Evolutionary conservation across 495 filamentous ascomycete species (phyloP).

Genomic region (Aspergillus avenaceus): DNA sequence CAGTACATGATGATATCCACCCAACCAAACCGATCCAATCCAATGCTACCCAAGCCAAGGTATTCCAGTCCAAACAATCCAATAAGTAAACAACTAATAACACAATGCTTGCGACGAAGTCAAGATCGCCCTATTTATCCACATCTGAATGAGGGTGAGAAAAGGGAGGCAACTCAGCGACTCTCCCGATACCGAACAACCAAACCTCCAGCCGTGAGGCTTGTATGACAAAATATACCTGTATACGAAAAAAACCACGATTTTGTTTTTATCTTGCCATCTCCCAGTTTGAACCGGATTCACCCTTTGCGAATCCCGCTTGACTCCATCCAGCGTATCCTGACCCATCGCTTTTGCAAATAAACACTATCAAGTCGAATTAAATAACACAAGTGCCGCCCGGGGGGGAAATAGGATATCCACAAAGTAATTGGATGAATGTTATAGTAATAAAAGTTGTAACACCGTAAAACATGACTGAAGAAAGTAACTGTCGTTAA

Average conservation of each 20-base stretch:
- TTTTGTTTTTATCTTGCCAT: neutral
- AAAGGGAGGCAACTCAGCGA: neutral
- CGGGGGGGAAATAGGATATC: slow-evolving; percentile 8
- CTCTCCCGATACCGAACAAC: neutral
- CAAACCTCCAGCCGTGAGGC: neutral
- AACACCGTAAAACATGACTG: slow-evolving; percentile 9
- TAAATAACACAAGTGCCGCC: slow-evolving; percentile 1
- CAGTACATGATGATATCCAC: slow-evolving; percentile 4
- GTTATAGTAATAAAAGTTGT: neutral
- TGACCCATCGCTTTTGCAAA: neutral
- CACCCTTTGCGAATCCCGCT: neutral
- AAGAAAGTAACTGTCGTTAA: slow-evolving; percentile 6
- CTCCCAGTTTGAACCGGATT: neutral
- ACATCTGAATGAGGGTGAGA: neutral
- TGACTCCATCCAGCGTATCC: slow-evolving; percentile 4
- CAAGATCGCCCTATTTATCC: neutral
- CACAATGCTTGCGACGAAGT: slow-evolving; percentile 9
- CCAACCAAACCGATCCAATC: slow-evolving; percentile 18
- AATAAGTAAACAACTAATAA: slow-evolving; percentile 17
- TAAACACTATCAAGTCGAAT: neutral
- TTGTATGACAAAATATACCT: slow-evolving; percentile 1
- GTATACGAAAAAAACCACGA: neutral
- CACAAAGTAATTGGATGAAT: slow-evolving; percentile 5
- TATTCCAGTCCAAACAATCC: slow-evolving; percentile 17
- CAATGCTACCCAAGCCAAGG: slow-evolving; percentile 10